phyloP scores from a whole-genome alignment of 768 basidiomycete genomes.

The Clavaria fumosa region DNA sequence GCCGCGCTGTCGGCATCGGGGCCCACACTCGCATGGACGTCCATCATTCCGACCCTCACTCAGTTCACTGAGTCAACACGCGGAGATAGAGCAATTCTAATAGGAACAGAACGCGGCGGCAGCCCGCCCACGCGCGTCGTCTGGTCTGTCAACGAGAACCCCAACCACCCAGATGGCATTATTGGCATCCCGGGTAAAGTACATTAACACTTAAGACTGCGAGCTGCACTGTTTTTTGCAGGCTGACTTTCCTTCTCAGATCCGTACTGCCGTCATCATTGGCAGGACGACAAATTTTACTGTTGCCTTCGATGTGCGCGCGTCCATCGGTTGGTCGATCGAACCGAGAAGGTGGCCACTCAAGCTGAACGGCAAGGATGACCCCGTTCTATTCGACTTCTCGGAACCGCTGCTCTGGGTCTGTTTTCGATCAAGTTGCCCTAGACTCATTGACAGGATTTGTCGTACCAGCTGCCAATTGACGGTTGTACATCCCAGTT shows the following conservation, averaged over 20 bases:
- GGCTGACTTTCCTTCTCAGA: no score
- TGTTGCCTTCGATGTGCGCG: neutral
- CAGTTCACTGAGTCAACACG: neutral
- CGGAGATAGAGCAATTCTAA: slow-evolving; percentile 1
- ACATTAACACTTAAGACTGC: no score
- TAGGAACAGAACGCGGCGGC: neutral
- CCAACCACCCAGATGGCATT: slow-evolving; percentile 1
- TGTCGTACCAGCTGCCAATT: neutral
- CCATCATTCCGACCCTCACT: slow-evolving; percentile 1
- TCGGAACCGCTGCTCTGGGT: neutral
- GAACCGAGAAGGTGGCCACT: slow-evolving; percentile 1
- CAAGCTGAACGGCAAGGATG: slow-evolving; percentile 1
- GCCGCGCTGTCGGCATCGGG: slow-evolving; percentile 1
- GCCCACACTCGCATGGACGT: neutral
- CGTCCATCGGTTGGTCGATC: slow-evolving; percentile 1
- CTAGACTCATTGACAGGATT: neutral
- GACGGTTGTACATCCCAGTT: slow-evolving; percentile 1
- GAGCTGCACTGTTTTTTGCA: no score
- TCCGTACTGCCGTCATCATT: neutral
- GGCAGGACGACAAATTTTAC: neutral
- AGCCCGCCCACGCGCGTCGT: neutral
- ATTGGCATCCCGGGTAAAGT: neutral
- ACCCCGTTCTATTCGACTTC: neutral
- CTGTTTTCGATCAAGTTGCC: slow-evolving; percentile 1
- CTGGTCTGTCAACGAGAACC: slow-evolving; percentile 1